Evolutionary conservation across 2,329 filamentous ascomycete species (phyloP).

Genomic region (Volutella citrinella): DNA sequence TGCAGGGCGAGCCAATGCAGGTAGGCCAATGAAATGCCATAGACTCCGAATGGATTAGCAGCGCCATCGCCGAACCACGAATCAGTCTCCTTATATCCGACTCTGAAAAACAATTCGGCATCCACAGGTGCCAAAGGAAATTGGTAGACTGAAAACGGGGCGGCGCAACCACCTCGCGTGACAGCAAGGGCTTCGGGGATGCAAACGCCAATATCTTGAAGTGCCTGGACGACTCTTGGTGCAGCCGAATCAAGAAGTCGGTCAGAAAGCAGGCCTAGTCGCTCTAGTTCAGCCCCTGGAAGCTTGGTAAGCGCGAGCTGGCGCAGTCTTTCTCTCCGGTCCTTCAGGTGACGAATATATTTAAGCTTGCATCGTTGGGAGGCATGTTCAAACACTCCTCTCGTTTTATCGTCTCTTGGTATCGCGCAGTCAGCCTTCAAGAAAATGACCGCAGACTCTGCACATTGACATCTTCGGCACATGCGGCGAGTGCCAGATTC

Average conservation of each 20-base stretch:
- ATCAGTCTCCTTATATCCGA: slow-evolving; percentile 2
- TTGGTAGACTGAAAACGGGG: slow-evolving; percentile 1
- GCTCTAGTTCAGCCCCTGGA: slow-evolving; percentile 2
- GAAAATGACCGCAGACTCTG: too few species aligned
- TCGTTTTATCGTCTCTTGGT: background rate
- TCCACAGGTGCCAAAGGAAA: background rate
- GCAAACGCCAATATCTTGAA: slow-evolving; percentile 1
- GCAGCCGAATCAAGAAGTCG: slow-evolving; percentile 1
- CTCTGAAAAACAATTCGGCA: slow-evolving; percentile 1
- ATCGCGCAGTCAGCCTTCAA: slow-evolving; percentile 2
- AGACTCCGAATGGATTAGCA: background rate
- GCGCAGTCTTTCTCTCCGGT: slow-evolving; percentile 2
- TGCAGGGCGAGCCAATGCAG: slow-evolving; percentile 1
- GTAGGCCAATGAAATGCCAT: background rate
- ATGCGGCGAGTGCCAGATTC: too few species aligned
- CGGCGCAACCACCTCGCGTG: background rate
- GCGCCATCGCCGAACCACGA: background rate
- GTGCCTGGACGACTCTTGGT: background rate
- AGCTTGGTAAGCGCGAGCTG: slow-evolving; percentile 3
- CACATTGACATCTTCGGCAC: too few species aligned
- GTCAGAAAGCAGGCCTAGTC: slow-evolving; percentile 2
- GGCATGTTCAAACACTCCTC: background rate
- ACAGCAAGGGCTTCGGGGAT: slow-evolving; percentile 1
- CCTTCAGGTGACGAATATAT: slow-evolving; percentile 1
- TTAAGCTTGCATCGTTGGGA: slow-evolving; percentile 3